Base-by-base conservation (phyloP, 306 rosid genomes). In the Pyrus pyrifolia region DNA sequence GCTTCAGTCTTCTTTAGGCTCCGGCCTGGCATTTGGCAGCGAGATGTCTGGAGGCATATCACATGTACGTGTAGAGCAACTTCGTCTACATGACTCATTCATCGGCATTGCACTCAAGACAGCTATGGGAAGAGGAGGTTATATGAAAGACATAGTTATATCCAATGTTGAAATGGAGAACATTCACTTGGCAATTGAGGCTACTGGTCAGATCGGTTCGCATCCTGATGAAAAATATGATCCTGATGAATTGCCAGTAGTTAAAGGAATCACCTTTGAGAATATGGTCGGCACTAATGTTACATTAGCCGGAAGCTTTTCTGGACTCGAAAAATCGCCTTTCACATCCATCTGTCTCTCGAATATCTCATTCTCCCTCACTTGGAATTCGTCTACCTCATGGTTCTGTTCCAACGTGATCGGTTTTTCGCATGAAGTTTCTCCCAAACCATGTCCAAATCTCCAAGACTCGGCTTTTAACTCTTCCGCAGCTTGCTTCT, bases 21-120 rank as follows among this genome's bases (percentile, higher is more conserved):
- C 92, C 0, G 85, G 90, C 70, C 45, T 90, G 23, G 90, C 92
- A 18, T 77, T 88, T 61, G 90, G 92, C 8, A 87, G 89, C 68
- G 90, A 88, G 76, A 90, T 90, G 92, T 90, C 95, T 8, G 90
- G 92, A 79, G 95, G 95, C 49, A 83, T 90, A 73, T 86, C 87
- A 3, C 38, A 71, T 40, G 19, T 88, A 66, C 72, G 33, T 25
- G 88, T 59, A 15, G 87, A 90, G 70, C 71, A 74, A n/a, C 74
- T 90, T 51, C 80, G 23, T 31, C 57, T 90, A 46, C 19, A 8
- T 52, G 55, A 90, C 77, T 90, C 95, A 5, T 30, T 46, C 6
- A 67, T 73, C 31, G 92, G 90, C 44, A 76, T 90, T 61, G 70
- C 72, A 71, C 76, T 90, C 30, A 90, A 88, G 86, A 87, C 95